phyloP scores from a whole-genome alignment of 768 basidiomycete species.

The Panaeolus papilionaceus region DNA sequence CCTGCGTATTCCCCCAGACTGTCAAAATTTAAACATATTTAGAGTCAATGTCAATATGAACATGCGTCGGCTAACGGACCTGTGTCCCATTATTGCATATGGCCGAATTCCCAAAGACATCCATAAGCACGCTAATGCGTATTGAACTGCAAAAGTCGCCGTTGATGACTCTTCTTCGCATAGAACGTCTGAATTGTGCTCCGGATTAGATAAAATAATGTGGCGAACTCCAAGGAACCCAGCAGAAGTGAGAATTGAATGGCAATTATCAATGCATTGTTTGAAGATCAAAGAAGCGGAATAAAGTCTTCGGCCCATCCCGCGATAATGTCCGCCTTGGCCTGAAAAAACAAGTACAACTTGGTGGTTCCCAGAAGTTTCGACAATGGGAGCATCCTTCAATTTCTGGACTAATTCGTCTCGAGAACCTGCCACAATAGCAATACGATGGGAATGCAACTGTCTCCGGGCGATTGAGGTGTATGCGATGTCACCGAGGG shows the following conservation, averaged over 20 bases:
- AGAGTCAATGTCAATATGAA: constrained; percentile 17
- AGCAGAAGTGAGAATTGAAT: constrained; percentile 50
- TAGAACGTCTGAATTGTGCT: constrained; percentile 8
- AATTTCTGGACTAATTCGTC: constrained; percentile 57
- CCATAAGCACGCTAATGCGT: constrained; percentile 69
- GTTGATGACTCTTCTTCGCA: constrained; percentile 49
- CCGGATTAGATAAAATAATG: constrained; percentile 41
- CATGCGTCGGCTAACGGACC: constrained; percentile 46
- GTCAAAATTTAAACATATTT: constrained; percentile 22
- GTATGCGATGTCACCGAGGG: constrained; percentile 65
- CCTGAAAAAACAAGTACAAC: constrained; percentile 77
- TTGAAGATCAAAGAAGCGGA: constrained; percentile 52
- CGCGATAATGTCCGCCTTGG: constrained; percentile 70
- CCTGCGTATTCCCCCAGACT: constrained; percentile 83
- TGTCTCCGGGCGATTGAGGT: constrained; percentile 72
- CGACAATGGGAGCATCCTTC: constrained; percentile 36
- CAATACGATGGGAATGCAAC: constrained; percentile 57
- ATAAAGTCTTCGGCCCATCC: constrained; percentile 70
- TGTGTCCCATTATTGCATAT: constrained; percentile 71
- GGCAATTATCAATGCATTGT: constrained; percentile 61
- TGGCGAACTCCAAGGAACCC: constrained; percentile 59
- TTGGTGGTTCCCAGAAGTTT: constrained; percentile 33
- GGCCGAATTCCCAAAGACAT: constrained; percentile 71
- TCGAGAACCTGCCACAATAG: constrained; percentile 48
- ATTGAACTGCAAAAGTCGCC: constrained; percentile 67